These are phyloP conservation scores for Myriosclerotinia curreyana DNA, from an alignment of 2,329 filamentous ascomycete species.

Conservation along the genomic window DNA sequence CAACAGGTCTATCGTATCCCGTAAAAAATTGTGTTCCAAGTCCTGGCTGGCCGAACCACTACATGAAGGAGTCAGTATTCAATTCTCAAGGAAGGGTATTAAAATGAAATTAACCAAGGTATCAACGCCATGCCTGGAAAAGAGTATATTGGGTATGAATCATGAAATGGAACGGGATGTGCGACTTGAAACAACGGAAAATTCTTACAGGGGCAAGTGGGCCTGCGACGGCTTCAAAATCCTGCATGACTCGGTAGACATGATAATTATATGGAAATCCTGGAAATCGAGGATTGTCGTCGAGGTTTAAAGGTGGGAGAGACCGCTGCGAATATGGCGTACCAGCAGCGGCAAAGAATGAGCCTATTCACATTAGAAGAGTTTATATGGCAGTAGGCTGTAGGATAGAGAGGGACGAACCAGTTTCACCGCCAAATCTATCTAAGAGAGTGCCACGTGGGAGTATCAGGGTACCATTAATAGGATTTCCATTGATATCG, in stretches of 20 bases:
- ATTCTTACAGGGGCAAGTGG: slow-evolving; percentile 15
- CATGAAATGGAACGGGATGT: no score
- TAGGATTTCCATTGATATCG: slow-evolving; percentile 3
- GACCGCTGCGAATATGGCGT: slow-evolving; percentile 13
- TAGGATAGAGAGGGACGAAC: not conserved
- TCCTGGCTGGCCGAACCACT: slow-evolving; percentile 20
- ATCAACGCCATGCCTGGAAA: rapidly evolving
- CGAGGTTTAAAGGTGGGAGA: slow-evolving; percentile 12
- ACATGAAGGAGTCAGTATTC: not conserved
- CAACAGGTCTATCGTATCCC: not conserved
- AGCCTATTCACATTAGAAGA: not conserved
- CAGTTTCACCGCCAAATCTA: slow-evolving; percentile 19
- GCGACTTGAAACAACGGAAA: not conserved
- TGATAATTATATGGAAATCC: slow-evolving; percentile 18
- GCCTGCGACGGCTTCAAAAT: not conserved
- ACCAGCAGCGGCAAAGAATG: slow-evolving; percentile 10
- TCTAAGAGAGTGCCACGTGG: slow-evolving; percentile 2
- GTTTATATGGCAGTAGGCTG: not conserved
- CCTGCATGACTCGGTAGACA: slow-evolving; percentile 9
- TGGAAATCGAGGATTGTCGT: not conserved
- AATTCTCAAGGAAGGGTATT: not conserved
- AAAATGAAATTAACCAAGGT: not conserved
- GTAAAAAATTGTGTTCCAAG: slow-evolving; percentile 16
- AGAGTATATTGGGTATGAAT: not conserved
- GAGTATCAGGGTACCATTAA: slow-evolving; percentile 9